phyloP scores from a whole-genome alignment of 441 rosid species.

The Daphne laureola region DNA sequence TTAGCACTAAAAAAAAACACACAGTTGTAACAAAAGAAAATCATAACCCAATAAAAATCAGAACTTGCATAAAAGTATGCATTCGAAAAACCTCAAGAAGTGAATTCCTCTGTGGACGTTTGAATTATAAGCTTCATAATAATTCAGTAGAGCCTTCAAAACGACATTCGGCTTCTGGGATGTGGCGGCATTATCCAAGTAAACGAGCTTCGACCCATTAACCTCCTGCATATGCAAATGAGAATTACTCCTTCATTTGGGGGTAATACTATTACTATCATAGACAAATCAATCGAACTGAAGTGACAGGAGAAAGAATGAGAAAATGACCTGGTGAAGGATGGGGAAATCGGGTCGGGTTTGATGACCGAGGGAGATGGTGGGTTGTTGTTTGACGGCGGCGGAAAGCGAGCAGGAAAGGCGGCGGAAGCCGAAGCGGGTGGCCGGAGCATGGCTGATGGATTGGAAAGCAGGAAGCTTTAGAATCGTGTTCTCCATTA shows the following conservation, averaged over 20 bases:
- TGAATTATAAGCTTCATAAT: slow-evolving; percentile 69
- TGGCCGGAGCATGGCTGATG: slow-evolving; percentile 17
- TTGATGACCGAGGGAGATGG: slow-evolving; percentile 62
- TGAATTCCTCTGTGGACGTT: slow-evolving; percentile 90
- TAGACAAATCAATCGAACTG: not conserved
- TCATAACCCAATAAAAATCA: not conserved
- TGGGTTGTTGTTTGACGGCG: slow-evolving; percentile 27
- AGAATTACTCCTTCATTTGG: too few species aligned
- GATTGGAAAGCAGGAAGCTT: slow-evolving; percentile 46
- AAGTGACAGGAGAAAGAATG: not conserved
- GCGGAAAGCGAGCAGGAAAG: slow-evolving; percentile 24
- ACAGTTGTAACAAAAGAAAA: not conserved
- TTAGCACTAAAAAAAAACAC: slow-evolving; percentile 43
- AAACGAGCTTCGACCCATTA: slow-evolving; percentile 72
- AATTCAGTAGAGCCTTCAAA: slow-evolving; percentile 56
- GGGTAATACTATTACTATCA: not conserved
- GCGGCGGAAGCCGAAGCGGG: slow-evolving; percentile 23
- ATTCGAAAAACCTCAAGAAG: slow-evolving; percentile 46
- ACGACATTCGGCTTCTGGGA: slow-evolving; percentile 81
- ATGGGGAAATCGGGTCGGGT: slow-evolving; percentile 79
- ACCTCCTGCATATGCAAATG: slow-evolving; percentile 69
- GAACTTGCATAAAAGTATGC: not conserved
- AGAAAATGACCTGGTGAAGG: slow-evolving; percentile 61
- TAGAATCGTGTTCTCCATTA: slow-evolving; percentile 51
- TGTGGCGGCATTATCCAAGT: slow-evolving; percentile 90